A percentile compares a stretch with the other conserved stretches of the same genome.
Evolutionary conservation across 1,284 basidiomycete genomes (phyloP).

Genomic region (Sanghuangporus baumii): DNA sequence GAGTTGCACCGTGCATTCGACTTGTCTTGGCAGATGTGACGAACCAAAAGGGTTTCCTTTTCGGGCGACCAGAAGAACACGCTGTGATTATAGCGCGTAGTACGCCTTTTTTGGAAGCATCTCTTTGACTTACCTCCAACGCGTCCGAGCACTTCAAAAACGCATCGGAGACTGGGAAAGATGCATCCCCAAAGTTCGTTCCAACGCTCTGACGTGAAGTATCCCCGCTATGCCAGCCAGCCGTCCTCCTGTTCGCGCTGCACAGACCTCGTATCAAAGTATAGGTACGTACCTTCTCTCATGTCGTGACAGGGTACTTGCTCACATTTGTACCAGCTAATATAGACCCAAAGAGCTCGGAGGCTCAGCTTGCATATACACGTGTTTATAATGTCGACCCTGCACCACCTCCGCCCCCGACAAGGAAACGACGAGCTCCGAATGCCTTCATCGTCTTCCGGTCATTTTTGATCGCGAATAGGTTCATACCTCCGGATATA

Average conservation of each 20-base stretch:
- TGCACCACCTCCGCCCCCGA: not conserved
- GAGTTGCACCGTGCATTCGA: too few relatives aligned
- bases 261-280: not conserved
- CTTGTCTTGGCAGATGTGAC: not conserved
- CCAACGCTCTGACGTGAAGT: too few relatives aligned
- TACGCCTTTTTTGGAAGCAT: not conserved
- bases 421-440: not conserved
- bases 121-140: not conserved
- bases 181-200: not conserved
- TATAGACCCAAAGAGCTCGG: not conserved
- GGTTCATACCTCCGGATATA: not conserved
- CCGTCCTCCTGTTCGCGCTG: not conserved
- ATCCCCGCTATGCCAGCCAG: not conserved
- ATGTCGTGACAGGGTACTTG: not conserved
- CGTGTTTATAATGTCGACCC: not conserved
- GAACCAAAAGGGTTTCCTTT: not conserved
- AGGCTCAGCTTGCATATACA: not conserved
- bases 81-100: slow-evolving; percentile 13
- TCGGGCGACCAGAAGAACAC: not conserved
- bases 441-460: slow-evolving; percentile 11
- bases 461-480: not conserved
- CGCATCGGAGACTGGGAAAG: not conserved
- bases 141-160: not conserved
- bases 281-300: not conserved
- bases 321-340: not conserved